Conservation (phyloP, 2,329 filamentous ascomycete genomes). For the Botrytis elliptica region DNA sequence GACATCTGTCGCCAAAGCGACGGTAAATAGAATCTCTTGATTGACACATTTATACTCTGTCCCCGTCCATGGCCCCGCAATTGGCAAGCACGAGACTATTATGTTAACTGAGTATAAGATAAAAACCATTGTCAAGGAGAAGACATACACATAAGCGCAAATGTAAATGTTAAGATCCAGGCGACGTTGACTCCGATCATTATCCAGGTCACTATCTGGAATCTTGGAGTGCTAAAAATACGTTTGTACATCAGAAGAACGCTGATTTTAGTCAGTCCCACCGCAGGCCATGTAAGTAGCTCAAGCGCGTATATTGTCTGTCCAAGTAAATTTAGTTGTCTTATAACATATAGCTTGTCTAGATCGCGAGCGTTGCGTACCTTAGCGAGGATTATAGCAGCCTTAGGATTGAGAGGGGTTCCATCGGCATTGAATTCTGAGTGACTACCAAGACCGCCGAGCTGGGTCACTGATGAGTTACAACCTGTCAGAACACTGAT, state of each 20-base stretch:
- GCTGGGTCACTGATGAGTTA: neutral
- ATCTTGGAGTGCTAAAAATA: neutral
- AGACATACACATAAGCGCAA: neutral
- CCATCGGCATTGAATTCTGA: neutral
- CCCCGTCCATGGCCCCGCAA: neutral
- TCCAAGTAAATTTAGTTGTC: neutral
- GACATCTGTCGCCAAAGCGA: neutral
- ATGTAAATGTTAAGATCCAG: neutral
- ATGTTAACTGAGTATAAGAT: neutral
- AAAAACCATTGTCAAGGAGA: neutral
- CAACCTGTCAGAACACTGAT: neutral
- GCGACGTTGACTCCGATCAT: neutral
- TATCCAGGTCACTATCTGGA: neutral
- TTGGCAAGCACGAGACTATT: neutral
- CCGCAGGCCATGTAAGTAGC: neutral
- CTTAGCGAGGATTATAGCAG: neutral
- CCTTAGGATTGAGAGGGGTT: neutral
- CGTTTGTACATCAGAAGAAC: neutral
- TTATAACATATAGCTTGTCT: neutral
- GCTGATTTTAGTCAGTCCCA: constrained; percentile 1
- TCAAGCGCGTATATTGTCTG: neutral
- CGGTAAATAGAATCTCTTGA: neutral
- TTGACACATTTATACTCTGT: neutral
- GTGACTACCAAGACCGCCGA: neutral
- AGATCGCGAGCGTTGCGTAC: neutral